Percentiles rank a stretch among this genome's conserved stretches.
Evolutionary conservation across 2,329 filamentous ascomycete species (phyloP).

Genomic region (Sporothrix inflata): DNA sequence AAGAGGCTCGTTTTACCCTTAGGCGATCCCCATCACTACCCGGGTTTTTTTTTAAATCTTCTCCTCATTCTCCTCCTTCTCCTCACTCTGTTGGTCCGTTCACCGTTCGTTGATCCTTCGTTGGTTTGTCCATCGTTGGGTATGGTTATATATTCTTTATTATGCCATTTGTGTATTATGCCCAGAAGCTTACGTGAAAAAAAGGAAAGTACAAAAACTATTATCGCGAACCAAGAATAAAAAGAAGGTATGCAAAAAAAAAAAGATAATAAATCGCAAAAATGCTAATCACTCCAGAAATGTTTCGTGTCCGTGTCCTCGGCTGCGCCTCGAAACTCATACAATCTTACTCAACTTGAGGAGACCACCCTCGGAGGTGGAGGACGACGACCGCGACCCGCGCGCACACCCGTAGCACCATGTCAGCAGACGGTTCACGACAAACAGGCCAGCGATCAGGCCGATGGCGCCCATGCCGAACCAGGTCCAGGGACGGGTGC

Average conservation of each 20-base stretch:
- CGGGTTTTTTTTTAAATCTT: background rate
- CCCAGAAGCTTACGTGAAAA: background rate
- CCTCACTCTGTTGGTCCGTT: background rate
- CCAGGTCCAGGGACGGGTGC: conserved; percentile 43
- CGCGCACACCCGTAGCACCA: conserved; percentile 22
- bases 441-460: conserved; percentile 32
- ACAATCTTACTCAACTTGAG: conserved; percentile 11
- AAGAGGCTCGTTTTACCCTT: background rate
- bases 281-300: conserved; percentile 10
- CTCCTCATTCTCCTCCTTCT: background rate
- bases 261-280: background rate
- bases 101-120: background rate
- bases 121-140: background rate
- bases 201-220: background rate
- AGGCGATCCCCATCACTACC: background rate
- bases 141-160: conserved; percentile 1
- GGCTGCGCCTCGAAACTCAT: background rate
- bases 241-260: background rate
- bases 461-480: conserved; percentile 39
- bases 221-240: background rate
- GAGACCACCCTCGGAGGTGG: background rate
- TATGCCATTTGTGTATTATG: conserved; percentile 19
- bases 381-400: conserved; percentile 16
- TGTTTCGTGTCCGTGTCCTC: background rate
- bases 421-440: conserved; percentile 33